A percentile compares a stretch with the other conserved stretches of the same genome.
phyloP scores from a whole-genome alignment of 2,329 filamentous ascomycete species.

The Botrytis porri region DNA sequence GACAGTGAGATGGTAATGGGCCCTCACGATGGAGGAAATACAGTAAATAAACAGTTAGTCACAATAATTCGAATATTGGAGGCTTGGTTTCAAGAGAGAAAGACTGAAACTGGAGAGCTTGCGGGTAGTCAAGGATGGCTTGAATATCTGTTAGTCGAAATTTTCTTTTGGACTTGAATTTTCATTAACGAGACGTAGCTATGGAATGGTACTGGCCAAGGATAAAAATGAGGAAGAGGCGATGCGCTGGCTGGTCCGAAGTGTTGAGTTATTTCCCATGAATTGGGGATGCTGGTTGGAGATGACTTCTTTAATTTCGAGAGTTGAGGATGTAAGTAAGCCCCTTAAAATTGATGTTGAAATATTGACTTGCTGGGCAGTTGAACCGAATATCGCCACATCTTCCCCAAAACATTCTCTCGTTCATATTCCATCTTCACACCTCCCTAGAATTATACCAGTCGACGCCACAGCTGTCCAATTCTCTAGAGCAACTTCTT shows the following conservation, averaged over 20 bases:
- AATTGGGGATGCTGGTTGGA: conserved; percentile 99
- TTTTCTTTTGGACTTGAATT: not conserved
- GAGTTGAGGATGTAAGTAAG: conserved; percentile 72
- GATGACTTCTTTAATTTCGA: conserved; percentile 74
- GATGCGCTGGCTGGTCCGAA: conserved; percentile 80
- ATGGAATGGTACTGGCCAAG: conserved; percentile 85
- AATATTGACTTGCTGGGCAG: conserved; percentile 45
- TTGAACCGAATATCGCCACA: conserved; percentile 68
- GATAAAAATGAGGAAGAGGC: conserved; percentile 86
- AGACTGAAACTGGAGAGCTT: conserved; percentile 55
- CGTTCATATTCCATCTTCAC: conserved; percentile 89
- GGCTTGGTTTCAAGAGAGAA: conserved; percentile 72
- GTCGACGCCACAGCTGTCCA: conserved; percentile 70
- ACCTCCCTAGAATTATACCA: conserved; percentile 91
- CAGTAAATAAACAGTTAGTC: conserved; percentile 80
- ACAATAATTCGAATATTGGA: conserved; percentile 73
- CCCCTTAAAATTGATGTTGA: not conserved
- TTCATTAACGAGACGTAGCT: conserved; percentile 46
- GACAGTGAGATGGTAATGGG: conserved; percentile 97
- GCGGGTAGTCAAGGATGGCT: conserved; percentile 82
- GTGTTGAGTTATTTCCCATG: conserved; percentile 85
- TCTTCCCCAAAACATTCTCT: conserved; percentile 86
- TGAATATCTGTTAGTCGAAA: conserved; percentile 65
- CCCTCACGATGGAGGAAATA: conserved; percentile 81
- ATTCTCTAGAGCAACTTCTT: conserved; percentile 73